A percentile compares a stretch with the other conserved stretches of the same genome.
These are phyloP conservation scores for Aspergillus luchuensis DNA, from an alignment of 2,329 filamentous ascomycete species.

Conservation along the genomic window DNA sequence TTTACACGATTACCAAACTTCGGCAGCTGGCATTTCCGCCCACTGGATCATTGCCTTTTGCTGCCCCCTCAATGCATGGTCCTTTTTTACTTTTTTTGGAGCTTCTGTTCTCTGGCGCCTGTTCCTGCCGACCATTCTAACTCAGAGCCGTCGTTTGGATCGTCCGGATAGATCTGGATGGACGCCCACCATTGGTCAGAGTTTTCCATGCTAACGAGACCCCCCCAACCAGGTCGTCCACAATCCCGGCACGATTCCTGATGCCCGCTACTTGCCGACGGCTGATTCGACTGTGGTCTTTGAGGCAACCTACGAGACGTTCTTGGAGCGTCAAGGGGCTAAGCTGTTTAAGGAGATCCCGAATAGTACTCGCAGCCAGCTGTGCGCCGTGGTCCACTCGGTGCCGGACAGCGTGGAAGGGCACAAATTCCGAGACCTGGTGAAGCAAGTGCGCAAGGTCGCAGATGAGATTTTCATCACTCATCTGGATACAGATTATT, in stretches of 20 bases:
- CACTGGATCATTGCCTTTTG: conserved; percentile 1
- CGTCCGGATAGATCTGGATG: conserved; percentile 1
- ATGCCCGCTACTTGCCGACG: conserved; percentile 42
- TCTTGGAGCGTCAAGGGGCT: conserved; percentile 35
- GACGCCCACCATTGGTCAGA: conserved; percentile 1
- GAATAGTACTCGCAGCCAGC: conserved; percentile 33
- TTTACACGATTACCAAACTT: conserved; percentile 10
- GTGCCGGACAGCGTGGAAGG: conserved; percentile 37
- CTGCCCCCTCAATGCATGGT: background rate
- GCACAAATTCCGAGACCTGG: conserved; percentile 33
- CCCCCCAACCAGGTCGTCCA: conserved; percentile 40
- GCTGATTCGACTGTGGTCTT: conserved; percentile 52
- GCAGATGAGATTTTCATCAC: conserved; percentile 47
- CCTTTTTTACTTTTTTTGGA: background rate
- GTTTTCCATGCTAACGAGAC: conserved; percentile 21
- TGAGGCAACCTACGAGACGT: conserved; percentile 46
- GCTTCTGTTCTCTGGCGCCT: background rate
- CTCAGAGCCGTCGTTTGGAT: background rate
- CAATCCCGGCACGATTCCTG: conserved; percentile 50
- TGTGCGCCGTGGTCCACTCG: conserved; percentile 44
- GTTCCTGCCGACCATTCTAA: background rate
- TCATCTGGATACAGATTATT: conserved; percentile 42
- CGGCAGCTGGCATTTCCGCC: background rate
- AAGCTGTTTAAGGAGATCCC: conserved; percentile 37
- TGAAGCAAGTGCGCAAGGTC: conserved; percentile 37